These are phyloP conservation scores for Parmelia sp. DNA, from an alignment of 495 filamentous ascomycete genomes.

Conservation along the genomic window DNA sequence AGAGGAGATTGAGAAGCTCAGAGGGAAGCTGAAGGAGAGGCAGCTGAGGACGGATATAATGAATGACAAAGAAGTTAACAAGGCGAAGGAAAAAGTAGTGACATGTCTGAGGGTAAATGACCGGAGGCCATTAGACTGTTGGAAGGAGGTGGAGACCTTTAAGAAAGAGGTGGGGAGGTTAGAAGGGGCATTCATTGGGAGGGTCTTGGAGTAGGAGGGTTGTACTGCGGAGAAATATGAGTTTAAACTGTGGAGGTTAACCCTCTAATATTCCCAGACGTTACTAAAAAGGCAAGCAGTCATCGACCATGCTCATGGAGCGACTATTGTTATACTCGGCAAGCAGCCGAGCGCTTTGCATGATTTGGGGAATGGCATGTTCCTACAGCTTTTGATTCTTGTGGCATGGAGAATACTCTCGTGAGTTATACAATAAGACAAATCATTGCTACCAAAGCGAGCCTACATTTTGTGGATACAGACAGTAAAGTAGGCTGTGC, in stretches of 20 bases:
- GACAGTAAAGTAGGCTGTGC: too few species aligned
- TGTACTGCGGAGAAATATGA: neutral
- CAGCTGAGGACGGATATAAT: constrained; percentile 63
- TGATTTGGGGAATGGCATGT: neutral
- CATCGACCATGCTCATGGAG: neutral
- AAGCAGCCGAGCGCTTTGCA: neutral
- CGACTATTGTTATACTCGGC: neutral
- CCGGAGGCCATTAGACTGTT: constrained; percentile 87
- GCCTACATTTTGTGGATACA: neutral
- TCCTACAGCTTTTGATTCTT: neutral
- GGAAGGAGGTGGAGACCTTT: constrained; percentile 86
- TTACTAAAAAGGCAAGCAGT: neutral
- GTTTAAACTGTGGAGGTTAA: neutral
- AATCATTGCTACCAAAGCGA: neutral
- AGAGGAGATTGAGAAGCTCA: constrained; percentile 68
- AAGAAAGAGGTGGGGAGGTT: constrained; percentile 77
- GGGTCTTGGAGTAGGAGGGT: constrained; percentile 54
- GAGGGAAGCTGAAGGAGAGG: constrained; percentile 62
- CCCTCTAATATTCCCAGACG: neutral
- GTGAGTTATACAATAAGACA: neutral
- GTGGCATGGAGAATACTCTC: neutral
- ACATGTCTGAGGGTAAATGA: constrained; percentile 81
- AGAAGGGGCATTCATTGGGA: constrained; percentile 82
- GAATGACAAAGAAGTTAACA: constrained; percentile 51
- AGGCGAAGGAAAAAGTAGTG: constrained; percentile 70